Evolutionary conservation across 1,284 basidiomycete genomes (phyloP).

Genomic region (Amylostereum areolatum): DNA sequence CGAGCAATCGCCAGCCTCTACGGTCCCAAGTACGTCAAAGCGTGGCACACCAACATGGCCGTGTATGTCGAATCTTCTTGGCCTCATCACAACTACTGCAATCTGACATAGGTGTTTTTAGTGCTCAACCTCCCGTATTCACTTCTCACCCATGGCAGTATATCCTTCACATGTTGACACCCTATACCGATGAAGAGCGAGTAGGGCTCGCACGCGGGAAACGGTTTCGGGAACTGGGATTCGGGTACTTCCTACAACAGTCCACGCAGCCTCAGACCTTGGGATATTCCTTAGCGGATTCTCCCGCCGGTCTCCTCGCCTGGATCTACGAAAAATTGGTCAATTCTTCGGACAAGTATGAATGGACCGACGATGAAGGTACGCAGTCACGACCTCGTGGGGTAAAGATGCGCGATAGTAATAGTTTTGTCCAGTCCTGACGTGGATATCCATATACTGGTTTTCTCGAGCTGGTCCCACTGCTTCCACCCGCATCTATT

Average conservation of each 20-base stretch:
- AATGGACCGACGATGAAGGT: background rate
- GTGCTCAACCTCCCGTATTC: no score
- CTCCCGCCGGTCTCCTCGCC: constrained; percentile 48
- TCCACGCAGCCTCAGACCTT: constrained; percentile 51
- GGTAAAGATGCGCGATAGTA: background rate
- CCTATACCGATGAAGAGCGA: constrained; percentile 17
- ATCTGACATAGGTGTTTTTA: background rate
- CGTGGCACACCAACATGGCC: constrained; percentile 30
- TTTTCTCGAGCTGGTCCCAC: constrained; percentile 52
- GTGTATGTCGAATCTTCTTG: constrained; percentile 15
- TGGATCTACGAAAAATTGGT: constrained; percentile 35
- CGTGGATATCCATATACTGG: constrained; percentile 55
- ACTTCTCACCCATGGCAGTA: constrained; percentile 10
- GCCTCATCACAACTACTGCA: background rate
- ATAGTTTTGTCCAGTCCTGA: constrained; percentile 36
- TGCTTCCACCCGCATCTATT: constrained; percentile 49
- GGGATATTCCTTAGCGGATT: constrained; percentile 49
- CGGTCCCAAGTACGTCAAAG: constrained; percentile 26
- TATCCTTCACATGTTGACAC: constrained; percentile 6
- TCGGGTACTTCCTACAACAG: constrained; percentile 39
- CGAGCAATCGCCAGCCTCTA: constrained; percentile 21
- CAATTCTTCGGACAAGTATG: background rate
- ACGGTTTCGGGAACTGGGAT: constrained; percentile 25
- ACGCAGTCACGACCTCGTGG: background rate
- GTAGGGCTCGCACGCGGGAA: constrained; percentile 21